A percentile compares a stretch with the other conserved stretches of the same genome.
These are phyloP conservation scores for Lenwebbia sp. DNA, from an alignment of 345 rosid genomes.

Conservation along the genomic window DNA sequence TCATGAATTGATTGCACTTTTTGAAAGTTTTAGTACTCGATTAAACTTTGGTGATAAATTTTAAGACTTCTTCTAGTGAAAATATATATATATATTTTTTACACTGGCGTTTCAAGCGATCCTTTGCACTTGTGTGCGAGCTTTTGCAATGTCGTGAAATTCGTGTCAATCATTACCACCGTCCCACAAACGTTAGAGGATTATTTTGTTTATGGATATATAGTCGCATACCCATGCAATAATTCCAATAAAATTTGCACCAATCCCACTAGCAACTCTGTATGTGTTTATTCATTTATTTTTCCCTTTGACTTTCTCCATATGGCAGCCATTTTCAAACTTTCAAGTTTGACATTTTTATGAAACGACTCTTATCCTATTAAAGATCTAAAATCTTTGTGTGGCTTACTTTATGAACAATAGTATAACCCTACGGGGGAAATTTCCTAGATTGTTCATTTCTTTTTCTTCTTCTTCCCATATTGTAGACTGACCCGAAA, in stretches of 20 bases:
- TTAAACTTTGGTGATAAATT: too few species aligned
- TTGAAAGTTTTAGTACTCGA: too few species aligned
- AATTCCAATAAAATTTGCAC: not conserved
- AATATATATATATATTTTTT: too few species aligned
- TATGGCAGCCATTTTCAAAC: not conserved
- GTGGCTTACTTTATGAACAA: not conserved
- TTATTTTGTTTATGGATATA: not conserved
- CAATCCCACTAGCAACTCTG: not conserved
- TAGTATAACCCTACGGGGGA: not conserved
- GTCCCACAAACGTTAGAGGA: not conserved
- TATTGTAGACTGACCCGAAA: not conserved
- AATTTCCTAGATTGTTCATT: not conserved
- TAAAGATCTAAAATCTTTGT: not conserved
- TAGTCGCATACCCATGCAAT: not conserved
- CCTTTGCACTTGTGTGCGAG: not conserved
- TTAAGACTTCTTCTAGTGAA: too few species aligned
- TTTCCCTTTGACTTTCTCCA: not conserved
- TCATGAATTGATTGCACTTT: too few species aligned
- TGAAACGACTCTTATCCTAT: not conserved
- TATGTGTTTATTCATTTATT: not conserved
- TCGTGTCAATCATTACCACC: not conserved
- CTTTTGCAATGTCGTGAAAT: not conserved
- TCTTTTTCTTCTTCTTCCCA: not conserved
- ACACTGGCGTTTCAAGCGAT: not conserved
- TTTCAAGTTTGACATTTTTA: not conserved